phyloP scores from a whole-genome alignment of 208 protist genomes.

The Crithidia mellificae region DNA sequence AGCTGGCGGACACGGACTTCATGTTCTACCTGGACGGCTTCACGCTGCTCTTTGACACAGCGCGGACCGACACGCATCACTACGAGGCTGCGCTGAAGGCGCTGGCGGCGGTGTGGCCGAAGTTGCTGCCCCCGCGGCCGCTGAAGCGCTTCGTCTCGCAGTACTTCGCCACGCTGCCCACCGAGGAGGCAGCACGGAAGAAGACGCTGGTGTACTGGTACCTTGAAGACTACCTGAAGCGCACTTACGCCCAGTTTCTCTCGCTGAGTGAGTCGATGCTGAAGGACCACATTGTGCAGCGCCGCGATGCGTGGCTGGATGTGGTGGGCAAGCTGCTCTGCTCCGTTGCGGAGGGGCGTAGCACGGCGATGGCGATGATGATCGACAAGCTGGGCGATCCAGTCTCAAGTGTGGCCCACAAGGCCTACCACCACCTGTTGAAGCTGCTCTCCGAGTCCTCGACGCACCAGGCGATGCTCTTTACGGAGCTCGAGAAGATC shows the following conservation, averaged over 20 bases:
- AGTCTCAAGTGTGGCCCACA: constrained; percentile 68
- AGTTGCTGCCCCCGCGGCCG: constrained; percentile 81
- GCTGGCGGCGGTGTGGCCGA: constrained; percentile 85
- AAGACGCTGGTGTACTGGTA: constrained; percentile 90
- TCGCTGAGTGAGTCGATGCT: constrained; percentile 87
- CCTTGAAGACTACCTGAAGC: constrained; percentile 91
- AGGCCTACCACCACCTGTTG: constrained; percentile 88
- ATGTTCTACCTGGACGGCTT: constrained; percentile 92
- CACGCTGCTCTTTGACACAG: constrained; percentile 88
- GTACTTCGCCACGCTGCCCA: constrained; percentile 90
- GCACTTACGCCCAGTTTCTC: constrained; percentile 88
- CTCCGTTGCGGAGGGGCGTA: constrained; percentile 77
- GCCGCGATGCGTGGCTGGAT: constrained; percentile 86
- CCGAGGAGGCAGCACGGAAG: constrained; percentile 53
- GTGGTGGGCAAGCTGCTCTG: constrained; percentile 86
- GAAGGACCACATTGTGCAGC: constrained; percentile 85
- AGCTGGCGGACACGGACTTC: constrained; percentile 90
- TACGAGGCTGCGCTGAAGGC: constrained; percentile 91
- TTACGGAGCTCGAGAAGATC: constrained; percentile 90
- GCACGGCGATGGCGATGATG: constrained; percentile 84
- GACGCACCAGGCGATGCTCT: constrained; percentile 81
- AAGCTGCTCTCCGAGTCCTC: constrained; percentile 84
- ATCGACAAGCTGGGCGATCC: constrained; percentile 92
- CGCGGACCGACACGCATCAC: constrained; percentile 88
- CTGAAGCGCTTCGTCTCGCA: constrained; percentile 88